These are phyloP conservation scores for Populus ilicifolia DNA, from an alignment of 345 rosid species.

Conservation along the genomic window DNA sequence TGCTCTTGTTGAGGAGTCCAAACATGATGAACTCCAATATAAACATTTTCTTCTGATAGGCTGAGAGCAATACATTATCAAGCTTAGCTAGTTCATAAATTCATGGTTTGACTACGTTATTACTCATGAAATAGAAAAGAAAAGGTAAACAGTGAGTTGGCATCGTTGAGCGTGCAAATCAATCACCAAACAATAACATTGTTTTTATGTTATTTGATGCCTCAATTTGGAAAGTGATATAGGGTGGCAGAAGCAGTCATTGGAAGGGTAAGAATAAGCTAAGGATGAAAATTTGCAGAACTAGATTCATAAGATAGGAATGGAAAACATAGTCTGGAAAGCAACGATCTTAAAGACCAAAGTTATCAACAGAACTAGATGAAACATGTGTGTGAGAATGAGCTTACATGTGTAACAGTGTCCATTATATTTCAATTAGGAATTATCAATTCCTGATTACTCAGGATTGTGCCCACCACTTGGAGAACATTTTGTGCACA, in stretches of 20 bases:
- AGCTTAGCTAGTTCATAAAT: not conserved
- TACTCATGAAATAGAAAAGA: not conserved
- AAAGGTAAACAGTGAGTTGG: not conserved
- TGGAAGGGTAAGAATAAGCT: not conserved
- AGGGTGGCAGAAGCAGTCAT: not conserved
- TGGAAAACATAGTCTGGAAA: not conserved
- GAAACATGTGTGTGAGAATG: not conserved
- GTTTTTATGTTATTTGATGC: not conserved
- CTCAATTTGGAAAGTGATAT: not conserved
- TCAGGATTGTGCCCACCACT: not conserved
- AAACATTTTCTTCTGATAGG: not conserved
- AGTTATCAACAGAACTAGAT: not conserved
- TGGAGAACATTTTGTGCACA: not conserved
- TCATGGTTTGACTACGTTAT: not conserved
- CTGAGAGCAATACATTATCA: not conserved
- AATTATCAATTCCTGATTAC: not conserved
- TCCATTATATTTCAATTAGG: not conserved
- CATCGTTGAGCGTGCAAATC: not conserved
- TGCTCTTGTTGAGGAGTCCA: not conserved
- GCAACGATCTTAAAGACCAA: not conserved
- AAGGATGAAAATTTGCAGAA: not conserved
- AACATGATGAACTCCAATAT: constrained; percentile 9
- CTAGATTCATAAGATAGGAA: not conserved
- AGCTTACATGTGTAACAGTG: not conserved
- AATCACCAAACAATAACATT: not conserved